Conservation (phyloP, 495 filamentous ascomycete species). For the Hypoxylon crocopeplum region DNA sequence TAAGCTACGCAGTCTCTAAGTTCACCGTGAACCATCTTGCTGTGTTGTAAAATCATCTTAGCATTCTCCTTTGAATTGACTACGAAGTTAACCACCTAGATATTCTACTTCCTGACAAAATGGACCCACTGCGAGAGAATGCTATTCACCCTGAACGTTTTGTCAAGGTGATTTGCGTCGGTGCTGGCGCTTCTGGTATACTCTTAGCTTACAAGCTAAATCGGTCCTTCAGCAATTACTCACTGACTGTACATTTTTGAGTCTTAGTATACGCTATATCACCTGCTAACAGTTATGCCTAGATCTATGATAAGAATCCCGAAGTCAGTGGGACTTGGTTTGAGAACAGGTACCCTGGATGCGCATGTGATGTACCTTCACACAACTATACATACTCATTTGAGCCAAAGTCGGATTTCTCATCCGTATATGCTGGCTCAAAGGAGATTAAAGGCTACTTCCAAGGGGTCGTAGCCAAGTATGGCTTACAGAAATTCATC, state of each 20-base stretch:
- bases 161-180: constrained; percentile 48
- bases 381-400: constrained; percentile 59
- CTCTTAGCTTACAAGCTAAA: constrained; percentile 44
- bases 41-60: no score
- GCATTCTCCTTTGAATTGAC: no score
- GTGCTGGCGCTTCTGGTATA: constrained; percentile 50
- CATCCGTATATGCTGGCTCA: constrained; percentile 50
- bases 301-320: constrained; percentile 36
- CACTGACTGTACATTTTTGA: constrained; percentile 8
- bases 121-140: constrained; percentile 24
- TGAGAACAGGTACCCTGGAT: constrained; percentile 49
- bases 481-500: constrained; percentile 50
- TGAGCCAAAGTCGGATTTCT: constrained; percentile 58
- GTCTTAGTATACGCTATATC: background rate
- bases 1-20: no score
- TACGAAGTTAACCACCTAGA: no score
- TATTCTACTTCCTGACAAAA: no score
- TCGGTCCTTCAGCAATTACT: constrained; percentile 31
- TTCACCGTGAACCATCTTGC: no score
- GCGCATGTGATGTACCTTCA: constrained; percentile 42
- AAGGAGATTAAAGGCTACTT: constrained; percentile 57
- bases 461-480: constrained; percentile 50
- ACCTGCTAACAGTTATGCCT: background rate
- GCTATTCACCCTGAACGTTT: constrained; percentile 41
- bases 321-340: constrained; percentile 51